Evolutionary conservation across 140 eudicot species (phyloP), one percentile per base, ranked within the genome.

Genomic region (Erigeron philadelphicus): DNA sequence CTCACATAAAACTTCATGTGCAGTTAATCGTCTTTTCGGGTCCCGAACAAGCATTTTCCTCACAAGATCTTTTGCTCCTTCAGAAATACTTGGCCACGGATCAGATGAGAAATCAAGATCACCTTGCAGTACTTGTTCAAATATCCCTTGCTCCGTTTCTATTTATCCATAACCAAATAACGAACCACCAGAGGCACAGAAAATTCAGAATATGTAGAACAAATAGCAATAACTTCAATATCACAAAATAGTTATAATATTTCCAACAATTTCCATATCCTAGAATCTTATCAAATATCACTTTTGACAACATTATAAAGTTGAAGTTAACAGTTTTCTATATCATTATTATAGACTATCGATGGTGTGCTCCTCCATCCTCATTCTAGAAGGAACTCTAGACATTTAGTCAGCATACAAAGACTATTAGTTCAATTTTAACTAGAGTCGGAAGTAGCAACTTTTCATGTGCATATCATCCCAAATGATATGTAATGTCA

Each of bases 51-150:
- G 89, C 95, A 90, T 90, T 81, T 71, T 85, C 78, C 92, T 87
- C 48, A 90, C 92, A 72, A 90, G 79, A 87, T 87, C 95, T 75
- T 90, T 90, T 56, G 97, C 97, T 49, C 79, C 80, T 70, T 87
- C 92, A 45, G 97, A 90, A 76, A 90, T 87, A 73, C 79, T 83
- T 46, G 97, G 97, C 97, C 97, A 90, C 43, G 97, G 97, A 79
- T 90, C 95, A 2, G 93, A 81, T 9, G 80, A 13, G 78, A 90
- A 90, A 80, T 90, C 97, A 70, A 90, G 89, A 75, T 90, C 89
- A 50, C 97, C 97, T 67, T 85, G 88, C 75, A 90, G 66, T 38
- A 87, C 90, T 83, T 87, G 95, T 31, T 87, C 92, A 73, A 90
- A 90, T 81, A 90, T 90, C 47, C 89, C 97, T 87, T 87, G 89